Evolutionary conservation across 2,329 filamentous ascomycete species (phyloP), one percentile per base, ranked within the genome.

Genomic region (Didymosphaeria variabile): DNA sequence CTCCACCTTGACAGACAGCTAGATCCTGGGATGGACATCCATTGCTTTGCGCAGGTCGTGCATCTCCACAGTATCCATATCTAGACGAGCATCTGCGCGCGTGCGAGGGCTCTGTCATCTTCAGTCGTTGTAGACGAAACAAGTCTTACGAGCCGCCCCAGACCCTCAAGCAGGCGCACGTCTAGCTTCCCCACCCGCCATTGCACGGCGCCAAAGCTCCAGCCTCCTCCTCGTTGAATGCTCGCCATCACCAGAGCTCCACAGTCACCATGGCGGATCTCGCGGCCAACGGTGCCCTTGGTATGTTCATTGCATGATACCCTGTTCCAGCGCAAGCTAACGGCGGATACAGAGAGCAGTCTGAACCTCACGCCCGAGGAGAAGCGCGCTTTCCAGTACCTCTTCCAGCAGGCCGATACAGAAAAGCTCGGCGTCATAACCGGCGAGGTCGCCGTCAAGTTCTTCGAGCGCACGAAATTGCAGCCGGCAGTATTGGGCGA

Each of bases 391-490:
- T 99, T 96, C 80, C 92, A 91, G 70, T 93, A 95, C 80, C 89
- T 99, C 65, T 97, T 99, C 82, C 89, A 91, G 78, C 90, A 93
- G 72, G 95, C 95, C 68, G 95, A 99, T 80, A 91, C 90, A 61
- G 95, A 97, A 71, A 91, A 88, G 76, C 90, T 97, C 60, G 93
- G 94, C 58, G 93, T 98, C 66, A 92, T 99, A 36, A 97, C 95
- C 19, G 95, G 95, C 79, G 95, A 99, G 80, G 87, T 96, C 63
- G 95, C 95, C 61, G 94, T 99, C 78, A 92, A 93, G 78, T 98
- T 99, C 84, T 99, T 99, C 77, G 94, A 98, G 80, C 95, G 95
- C 84, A 98, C 95, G 49, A 90, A 91, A 69, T 85, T 99, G 52
- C 89, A 94, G 63, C 92, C 94, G 57, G 89, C 92, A 64, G 86